Evolutionary conservation across 129 eudicot genomes (phyloP), one percentile per base, ranked within the genome.

Genomic region (Smallanthus sonchifolius): DNA sequence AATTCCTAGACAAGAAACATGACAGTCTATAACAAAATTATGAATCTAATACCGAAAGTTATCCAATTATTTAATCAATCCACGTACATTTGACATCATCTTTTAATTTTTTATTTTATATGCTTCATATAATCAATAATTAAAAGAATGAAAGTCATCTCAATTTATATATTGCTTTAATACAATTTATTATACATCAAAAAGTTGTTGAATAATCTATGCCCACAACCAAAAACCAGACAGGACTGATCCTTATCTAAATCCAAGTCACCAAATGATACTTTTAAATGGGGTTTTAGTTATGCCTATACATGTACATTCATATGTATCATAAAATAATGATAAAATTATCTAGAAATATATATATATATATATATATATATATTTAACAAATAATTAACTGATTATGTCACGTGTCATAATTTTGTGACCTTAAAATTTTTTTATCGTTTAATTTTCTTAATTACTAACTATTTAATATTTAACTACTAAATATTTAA

Each of bases 1-100:
- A 78, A 67, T 24, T 0, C 1, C 30, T 24, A 24, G 30, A 24
- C 30, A 24, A 24, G 81, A 77, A 42, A 70, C 20, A 60, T 20
- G 75, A 69, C 59, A n/a, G 77, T 78, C 82, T 62, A 39, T 54
- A 30, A 49, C 71, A 61, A 78, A 69, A 71, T 71, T 2, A 78
- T 78, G 67, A 70, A 70, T 44, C 38, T 39, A 63, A 72, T 70
- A 62, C 67, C 69, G 56, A 78, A 78, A 64, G 72, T 24, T 49
- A 78, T 78, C 63, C 69, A 57, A 70, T 70, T 47, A 78, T 62
- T 70, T 49, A 14, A 70, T 16, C 60, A 48, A 24, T 61, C 57
- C 45, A 43, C 43, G 51, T 28, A 69, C 56, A 34, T n/a, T 45
- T 69, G 65, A 75, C 71, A 70, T 61, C 74, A 17, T 65, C 80